Base-by-base conservation (phyloP, 805 yeast genomes). In the Yarrowia bubula region DNA sequence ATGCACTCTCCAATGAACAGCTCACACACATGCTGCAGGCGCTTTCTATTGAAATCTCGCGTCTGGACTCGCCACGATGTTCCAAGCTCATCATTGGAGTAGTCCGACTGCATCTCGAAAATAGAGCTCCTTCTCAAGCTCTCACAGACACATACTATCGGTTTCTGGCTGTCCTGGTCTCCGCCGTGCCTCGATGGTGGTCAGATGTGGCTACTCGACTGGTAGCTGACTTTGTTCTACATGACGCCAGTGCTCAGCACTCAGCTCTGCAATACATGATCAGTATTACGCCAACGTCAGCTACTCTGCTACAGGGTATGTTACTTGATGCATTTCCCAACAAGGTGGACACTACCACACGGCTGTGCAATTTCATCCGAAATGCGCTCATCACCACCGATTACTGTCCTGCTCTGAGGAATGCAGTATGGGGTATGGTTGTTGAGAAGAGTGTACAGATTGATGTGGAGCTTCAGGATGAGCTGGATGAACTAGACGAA, bases 391-490 rank as follows among this genome's bases (percentile, higher is more conserved):
- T 73, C 31, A 74, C 90, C 32, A 77, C 86, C 39, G 79, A 80
- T 9, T 92, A 93, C 75, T 89, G 95, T 68, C 84, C 85, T 4
- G 97, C 92, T 69, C 77, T 92, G 68, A 85, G 86, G 69, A 82
- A 82, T 68, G 84, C 84, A 53, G 80, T 90, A 7, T 92, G 98
- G 97, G 86, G 88, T 22, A 75, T 90, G 66, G 80, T 92, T 14
- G 78, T 92, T 43, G 97, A 93, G 74, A 84, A 86, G 67, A 82
- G 89, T 65, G 90, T 95, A 66, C 89, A 90, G 69, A 79, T 95
- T 53, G 99, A 93, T 75, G 97, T 92, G 5, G 98, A 92, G 75
- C 79, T 92, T 66, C 97, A 91, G 71, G 91, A 90, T 72, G 95
- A 89, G 70, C 77, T 90, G 66, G 96, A 89, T 72, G 95, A 89